Evolutionary conservation across 495 filamentous ascomycete species (phyloP), one percentile per base, ranked within the genome.

Genomic region (Penicillium pancosmium): DNA sequence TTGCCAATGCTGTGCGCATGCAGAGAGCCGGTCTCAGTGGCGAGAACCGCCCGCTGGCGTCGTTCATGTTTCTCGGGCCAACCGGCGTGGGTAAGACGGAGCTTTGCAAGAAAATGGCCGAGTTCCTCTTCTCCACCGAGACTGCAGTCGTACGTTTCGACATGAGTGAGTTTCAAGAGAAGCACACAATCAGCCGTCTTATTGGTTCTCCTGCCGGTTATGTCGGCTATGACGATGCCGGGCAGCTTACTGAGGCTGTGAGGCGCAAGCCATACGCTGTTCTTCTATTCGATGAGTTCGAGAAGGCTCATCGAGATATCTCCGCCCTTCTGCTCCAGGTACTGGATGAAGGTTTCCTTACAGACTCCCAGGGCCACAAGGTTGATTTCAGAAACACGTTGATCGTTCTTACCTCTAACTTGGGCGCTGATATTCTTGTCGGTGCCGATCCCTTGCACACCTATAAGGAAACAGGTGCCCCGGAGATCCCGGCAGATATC

Each of bases 51-150:
- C 93, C 94, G 1, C 78, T 96, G 9, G 94, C 93, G 2, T 92
- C 88, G 6, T 98, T 98, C 82, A 96, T 98, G 89, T 97, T 98
- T 80, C 82, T 98, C 16, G 94, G 94, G 0, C 94, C 94, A 7
- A 98, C 94, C 13, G 93, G 94, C 62, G 93, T 97, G 31, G 94
- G 94, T 51, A 98, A 98, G 73, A 98, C 93, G 2, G 94, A 97
- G 63, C 82, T 97, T 5, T 97, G 92, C 82, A 98, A 98, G 82
- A 93, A 92, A 62, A 88, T 98, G 68, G 94, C 93, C 48, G 80
- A 82, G 59, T 97, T 96, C 80, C 78, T 98, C 21, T 98, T 98
- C 73, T 92, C 89, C 0, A 96, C 91, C 3, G 91, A 96, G 65
- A 82, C 82, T 43, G 93, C 94, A 5, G 93, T 98, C 27, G 85